A percentile compares a stretch with the other conserved stretches of the same genome.
phyloP scores from a whole-genome alignment of 2,329 filamentous ascomycete species.

The Penicillium sp. region DNA sequence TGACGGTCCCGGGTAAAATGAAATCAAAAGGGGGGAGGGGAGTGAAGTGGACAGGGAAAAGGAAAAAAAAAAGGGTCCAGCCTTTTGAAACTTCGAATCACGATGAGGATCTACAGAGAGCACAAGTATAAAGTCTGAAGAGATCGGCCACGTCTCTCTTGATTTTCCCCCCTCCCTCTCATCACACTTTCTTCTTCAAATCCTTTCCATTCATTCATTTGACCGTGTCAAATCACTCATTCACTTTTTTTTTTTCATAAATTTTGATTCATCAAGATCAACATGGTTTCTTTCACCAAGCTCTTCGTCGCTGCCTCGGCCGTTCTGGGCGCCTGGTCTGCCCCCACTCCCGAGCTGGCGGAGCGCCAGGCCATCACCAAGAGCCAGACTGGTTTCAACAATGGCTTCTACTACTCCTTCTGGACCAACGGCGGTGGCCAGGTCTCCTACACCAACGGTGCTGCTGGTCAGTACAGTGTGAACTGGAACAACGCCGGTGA shows the following conservation, averaged over 20 bases:
- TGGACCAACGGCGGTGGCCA: constrained; percentile 44
- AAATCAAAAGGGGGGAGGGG: background rate
- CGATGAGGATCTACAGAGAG: background rate
- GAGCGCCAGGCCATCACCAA: constrained; percentile 17
- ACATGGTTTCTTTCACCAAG: constrained; percentile 25
- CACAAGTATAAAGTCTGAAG: background rate
- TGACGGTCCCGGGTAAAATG: background rate
- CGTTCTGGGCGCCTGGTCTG: constrained; percentile 19
- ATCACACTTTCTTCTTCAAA: background rate
- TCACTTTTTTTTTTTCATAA: background rate
- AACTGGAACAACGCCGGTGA: constrained; percentile 11
- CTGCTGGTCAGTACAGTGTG: constrained; percentile 28
- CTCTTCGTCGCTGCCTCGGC: constrained; percentile 20
- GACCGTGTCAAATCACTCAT: background rate
- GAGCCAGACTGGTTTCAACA: constrained; percentile 29
- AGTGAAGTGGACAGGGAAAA: background rate
- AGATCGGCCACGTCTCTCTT: background rate
- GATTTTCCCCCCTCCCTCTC: background rate
- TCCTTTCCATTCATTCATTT: background rate
- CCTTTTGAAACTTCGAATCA: too few species aligned
- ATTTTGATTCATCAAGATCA: too few species aligned
- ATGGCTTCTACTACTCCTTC: constrained; percentile 47
- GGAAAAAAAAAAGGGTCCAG: background rate
- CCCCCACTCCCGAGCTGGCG: constrained; percentile 15
- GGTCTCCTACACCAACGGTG: constrained; percentile 44